Evolutionary conservation across 805 yeast species (phyloP).

Genomic region (Saccharomycopsis synnaedendra): DNA sequence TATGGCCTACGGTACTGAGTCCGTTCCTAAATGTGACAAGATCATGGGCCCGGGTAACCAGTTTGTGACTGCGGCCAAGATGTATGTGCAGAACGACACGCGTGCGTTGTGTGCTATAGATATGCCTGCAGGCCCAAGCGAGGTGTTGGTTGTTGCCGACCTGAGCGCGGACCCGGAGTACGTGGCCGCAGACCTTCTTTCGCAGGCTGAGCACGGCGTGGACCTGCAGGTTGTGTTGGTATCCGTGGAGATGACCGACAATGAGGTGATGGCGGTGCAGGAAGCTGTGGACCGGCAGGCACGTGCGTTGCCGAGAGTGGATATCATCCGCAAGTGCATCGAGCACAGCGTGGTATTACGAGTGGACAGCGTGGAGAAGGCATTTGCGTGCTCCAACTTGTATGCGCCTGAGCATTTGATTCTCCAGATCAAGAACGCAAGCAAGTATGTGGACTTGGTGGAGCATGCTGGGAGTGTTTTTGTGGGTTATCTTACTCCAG

Average conservation of each 20-base stretch:
- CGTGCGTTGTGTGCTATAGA: slow-evolving; percentile 92
- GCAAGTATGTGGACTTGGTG: slow-evolving; percentile 55
- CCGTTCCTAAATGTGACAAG: slow-evolving; percentile 89
- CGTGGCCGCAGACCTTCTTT: slow-evolving; percentile 91
- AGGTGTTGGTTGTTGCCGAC: slow-evolving; percentile 93
- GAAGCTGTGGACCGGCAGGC: slow-evolving; percentile 83
- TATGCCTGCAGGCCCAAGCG: slow-evolving; percentile 99
- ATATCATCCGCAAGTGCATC: slow-evolving; percentile 84
- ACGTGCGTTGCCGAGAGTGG: slow-evolving; percentile 74
- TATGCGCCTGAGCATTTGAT: slow-evolving; percentile 98
- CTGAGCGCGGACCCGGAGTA: slow-evolving; percentile 81
- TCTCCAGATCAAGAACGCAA: slow-evolving; percentile 76
- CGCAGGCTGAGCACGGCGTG: slow-evolving; percentile 98
- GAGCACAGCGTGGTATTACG: slow-evolving; percentile 77
- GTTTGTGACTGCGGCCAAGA: slow-evolving; percentile 98
- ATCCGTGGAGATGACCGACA: slow-evolving; percentile 59
- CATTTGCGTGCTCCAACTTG: slow-evolving; percentile 74
- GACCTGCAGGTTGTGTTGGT: slow-evolving; percentile 94
- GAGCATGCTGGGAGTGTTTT: slow-evolving; percentile 94
- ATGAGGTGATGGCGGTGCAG: slow-evolving; percentile 59
- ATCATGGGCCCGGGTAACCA: slow-evolving; percentile 98
- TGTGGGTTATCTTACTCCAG: slow-evolving; percentile 95
- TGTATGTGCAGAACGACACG: slow-evolving; percentile 93
- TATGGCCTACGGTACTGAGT: slow-evolving; percentile 95
- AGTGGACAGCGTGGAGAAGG: slow-evolving; percentile 64